These are phyloP conservation scores for Gymnopilus junonius DNA, from an alignment of 768 basidiomycete species.

Conservation along the genomic window DNA sequence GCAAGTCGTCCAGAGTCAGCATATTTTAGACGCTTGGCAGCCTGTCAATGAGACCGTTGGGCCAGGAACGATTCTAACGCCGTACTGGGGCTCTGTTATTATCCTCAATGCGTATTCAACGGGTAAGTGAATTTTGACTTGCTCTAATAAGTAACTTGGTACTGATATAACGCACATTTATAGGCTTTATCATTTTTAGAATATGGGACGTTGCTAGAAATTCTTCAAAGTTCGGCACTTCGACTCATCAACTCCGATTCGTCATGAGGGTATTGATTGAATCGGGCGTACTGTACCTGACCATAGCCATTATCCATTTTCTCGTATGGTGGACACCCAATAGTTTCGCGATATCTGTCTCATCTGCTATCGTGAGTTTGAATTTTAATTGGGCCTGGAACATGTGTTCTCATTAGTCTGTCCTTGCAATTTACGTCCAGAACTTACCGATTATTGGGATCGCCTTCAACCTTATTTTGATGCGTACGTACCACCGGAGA, in stretches of 20 bases:
- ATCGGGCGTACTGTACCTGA: constrained; percentile 12
- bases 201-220: constrained; percentile 7
- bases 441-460: constrained; percentile 10
- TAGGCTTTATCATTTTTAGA: constrained; percentile 6
- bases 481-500: constrained; percentile 10
- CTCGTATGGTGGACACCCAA: constrained; percentile 16
- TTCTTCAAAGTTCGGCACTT: background rate
- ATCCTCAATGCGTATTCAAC: constrained; percentile 9
- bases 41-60: constrained; percentile 9
- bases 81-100: constrained; percentile 12
- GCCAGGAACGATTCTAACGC: constrained; percentile 10
- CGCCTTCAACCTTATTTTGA: constrained; percentile 15
- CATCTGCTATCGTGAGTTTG: constrained; percentile 7
- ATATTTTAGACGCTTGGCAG: constrained; percentile 1
- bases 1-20: constrained; percentile 13
- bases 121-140: background rate
- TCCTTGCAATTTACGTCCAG: background rate
- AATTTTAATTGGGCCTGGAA: background rate
- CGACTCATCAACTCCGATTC: constrained; percentile 7
- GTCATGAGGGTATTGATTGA: constrained; percentile 15
- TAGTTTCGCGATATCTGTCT: constrained; percentile 5
- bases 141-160: too few species aligned
- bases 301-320: constrained; percentile 13
- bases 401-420: background rate
- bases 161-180: too few species aligned